Evolutionary conservation across 495 filamentous ascomycete species (phyloP).

Genomic region (Aspergillus olivimuriae): DNA sequence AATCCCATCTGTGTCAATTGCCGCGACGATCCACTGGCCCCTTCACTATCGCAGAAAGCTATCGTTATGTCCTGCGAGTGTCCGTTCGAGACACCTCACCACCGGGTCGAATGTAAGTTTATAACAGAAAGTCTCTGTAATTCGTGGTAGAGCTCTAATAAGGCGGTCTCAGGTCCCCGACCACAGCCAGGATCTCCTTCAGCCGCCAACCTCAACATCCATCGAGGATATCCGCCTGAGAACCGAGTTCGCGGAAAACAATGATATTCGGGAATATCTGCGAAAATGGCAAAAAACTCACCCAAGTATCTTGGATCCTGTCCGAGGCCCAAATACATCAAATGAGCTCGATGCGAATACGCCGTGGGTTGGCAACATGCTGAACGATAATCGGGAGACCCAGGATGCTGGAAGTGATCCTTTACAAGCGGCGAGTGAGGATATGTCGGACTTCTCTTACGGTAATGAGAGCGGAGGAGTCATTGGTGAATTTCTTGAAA

Average conservation of each 20-base stretch:
- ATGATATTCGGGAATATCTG: constrained; percentile 46
- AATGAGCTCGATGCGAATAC: constrained; percentile 4
- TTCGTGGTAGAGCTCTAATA: too few relatives aligned
- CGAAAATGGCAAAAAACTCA: constrained; percentile 44
- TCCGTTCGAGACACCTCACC: constrained; percentile 3
- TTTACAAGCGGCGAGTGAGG: constrained; percentile 20
- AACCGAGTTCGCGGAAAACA: constrained; percentile 30
- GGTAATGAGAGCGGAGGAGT: constrained; percentile 34
- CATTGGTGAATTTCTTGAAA: constrained; percentile 40
- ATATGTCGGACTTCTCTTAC: constrained; percentile 25
- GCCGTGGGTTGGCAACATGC: constrained; percentile 28
- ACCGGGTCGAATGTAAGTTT: constrained; percentile 2
- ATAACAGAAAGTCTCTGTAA: background rate
- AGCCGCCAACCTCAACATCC: constrained; percentile 1
- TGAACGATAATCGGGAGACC: constrained; percentile 37
- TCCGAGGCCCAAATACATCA: constrained; percentile 19
- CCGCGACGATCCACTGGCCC: too few relatives aligned
- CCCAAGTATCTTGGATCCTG: constrained; percentile 28
- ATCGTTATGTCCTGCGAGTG: background rate
- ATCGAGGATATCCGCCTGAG: constrained; percentile 24
- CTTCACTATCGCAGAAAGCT: too few relatives aligned
- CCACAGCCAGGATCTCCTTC: constrained; percentile 10
- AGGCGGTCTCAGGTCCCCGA: constrained; percentile 1
- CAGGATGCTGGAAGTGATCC: constrained; percentile 21
- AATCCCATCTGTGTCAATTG: background rate